Conservation (phyloP, 306 rosid species). For the Leucaena leucocephala region DNA sequence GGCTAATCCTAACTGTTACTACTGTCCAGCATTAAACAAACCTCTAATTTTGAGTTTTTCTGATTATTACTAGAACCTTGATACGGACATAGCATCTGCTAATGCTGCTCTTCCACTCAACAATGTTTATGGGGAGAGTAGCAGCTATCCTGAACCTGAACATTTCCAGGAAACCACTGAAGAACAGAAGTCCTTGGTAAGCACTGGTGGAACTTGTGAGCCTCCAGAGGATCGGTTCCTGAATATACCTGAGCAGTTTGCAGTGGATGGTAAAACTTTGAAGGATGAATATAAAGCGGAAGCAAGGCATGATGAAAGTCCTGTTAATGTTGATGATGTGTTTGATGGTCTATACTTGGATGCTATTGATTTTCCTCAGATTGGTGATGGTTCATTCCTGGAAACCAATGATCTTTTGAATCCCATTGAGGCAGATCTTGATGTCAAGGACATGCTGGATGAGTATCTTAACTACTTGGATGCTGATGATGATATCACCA, state of each 20-base stretch:
- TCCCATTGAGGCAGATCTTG: conserved; percentile 47
- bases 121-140: conserved; percentile 65
- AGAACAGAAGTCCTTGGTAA: conserved; percentile 47
- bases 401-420: conserved; percentile 67
- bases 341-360: conserved; percentile 42
- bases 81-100: conserved; percentile 34
- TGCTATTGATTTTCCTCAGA: conserved; percentile 36
- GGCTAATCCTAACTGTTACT: neutral
- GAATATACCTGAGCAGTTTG: conserved; percentile 45
- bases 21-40: neutral
- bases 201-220: conserved; percentile 37
- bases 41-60: conserved; percentile 7
- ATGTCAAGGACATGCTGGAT: conserved; percentile 55
- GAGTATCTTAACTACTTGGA: conserved; percentile 56
- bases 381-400: conserved; percentile 53
- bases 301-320: conserved; percentile 36
- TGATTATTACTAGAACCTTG: conserved; percentile 47
- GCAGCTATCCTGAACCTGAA: conserved; percentile 52
- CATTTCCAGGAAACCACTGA: conserved; percentile 44
- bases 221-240: conserved; percentile 33
- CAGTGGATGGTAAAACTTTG: conserved; percentile 27
- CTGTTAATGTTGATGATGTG: conserved; percentile 25
- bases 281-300: conserved; percentile 51
- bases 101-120: conserved; percentile 39
- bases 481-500: conserved; percentile 52